These are phyloP conservation scores for Dalbergia cochinchinensis DNA, from an alignment of 306 rosid genomes.

Conservation along the genomic window DNA sequence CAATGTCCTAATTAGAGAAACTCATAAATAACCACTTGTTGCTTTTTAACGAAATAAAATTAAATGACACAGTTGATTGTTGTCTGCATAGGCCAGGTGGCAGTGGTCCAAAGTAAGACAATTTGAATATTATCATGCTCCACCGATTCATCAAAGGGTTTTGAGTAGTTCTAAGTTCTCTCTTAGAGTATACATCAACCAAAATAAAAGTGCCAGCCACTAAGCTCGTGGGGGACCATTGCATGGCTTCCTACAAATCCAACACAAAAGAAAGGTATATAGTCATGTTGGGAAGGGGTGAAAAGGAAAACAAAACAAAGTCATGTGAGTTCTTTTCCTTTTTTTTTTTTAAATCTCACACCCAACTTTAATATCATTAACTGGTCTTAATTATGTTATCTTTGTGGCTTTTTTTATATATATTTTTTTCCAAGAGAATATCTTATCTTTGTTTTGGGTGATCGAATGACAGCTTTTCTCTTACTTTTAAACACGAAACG, in stretches of 20 bases:
- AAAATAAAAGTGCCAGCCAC: conserved; percentile 59
- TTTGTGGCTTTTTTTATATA: background rate
- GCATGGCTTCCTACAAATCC: conserved; percentile 63
- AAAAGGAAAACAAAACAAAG: conserved; percentile 18
- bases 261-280: conserved; percentile 56
- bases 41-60: background rate
- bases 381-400: conserved; percentile 1
- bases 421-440: background rate
- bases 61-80: conserved; percentile 8
- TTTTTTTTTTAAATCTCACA: background rate
- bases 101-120: conserved; percentile 81
- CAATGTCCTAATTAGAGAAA: too few species aligned
- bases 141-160: conserved; percentile 57
- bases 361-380: background rate
- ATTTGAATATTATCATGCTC: conserved; percentile 66
- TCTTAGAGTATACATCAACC: conserved; percentile 53
- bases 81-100: conserved; percentile 43
- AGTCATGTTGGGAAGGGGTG: conserved; percentile 27
- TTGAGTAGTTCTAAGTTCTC: conserved; percentile 52
- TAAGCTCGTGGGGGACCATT: conserved; percentile 72
- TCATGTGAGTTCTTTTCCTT: conserved; percentile 53
- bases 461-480: background rate
- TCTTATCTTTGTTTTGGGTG: conserved; percentile 44
- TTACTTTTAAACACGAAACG: conserved; percentile 39
- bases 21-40: background rate